Base-by-base conservation (phyloP, 2,329 filamentous ascomycete genomes). In the Alternaria arbusti region DNA sequence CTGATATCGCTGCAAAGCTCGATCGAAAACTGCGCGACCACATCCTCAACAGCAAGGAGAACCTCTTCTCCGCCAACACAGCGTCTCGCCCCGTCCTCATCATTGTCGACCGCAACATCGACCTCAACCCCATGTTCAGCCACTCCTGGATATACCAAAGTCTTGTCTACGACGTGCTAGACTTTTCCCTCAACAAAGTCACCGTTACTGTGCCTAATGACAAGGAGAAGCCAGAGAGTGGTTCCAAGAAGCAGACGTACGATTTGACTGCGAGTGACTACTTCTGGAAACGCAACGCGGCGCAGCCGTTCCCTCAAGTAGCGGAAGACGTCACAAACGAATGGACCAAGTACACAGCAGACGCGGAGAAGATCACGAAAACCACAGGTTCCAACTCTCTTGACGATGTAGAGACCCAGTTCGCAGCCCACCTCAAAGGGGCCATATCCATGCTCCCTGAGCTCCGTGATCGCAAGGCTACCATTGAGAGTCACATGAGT, bases 121-220 rank as follows among this genome's bases (percentile, higher is more conserved):
- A 99, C 79, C 83, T 99, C 57, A 93, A 97, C 68, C 94, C 96
- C 3, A 98, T 99, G 96, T 87, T 99, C n/a, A 97, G 95, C 13
- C 96, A 99, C 81, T 97, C 94, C 1, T 94, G 91, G 91, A 94
- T 89, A 5, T 63, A 63, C 45, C 57, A 63, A 23, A 59, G 55
- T 36, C 55, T 63, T 12, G 61, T 63, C 9, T 59, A 59, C n/a
- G 61, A 63, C 25, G 57, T 59, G 5, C 84, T 93, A 46, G 87
- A 89, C 55, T 92, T 93, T 89, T 89, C 91, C 75, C 86, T 97
- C 43, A 99, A 98, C 78, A 91, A 95, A 36, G 98, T 99, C 70
- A 97, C 93, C 1, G 91, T 99, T 47, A 93, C 97, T 76, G 89
- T 91, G 0, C 90, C 92, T 6, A 84, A 90, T 9, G 94, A 98